Evolutionary conservation across 78 protist genomes (phyloP).

Genomic region (Chrysochromulina tobinii): DNA sequence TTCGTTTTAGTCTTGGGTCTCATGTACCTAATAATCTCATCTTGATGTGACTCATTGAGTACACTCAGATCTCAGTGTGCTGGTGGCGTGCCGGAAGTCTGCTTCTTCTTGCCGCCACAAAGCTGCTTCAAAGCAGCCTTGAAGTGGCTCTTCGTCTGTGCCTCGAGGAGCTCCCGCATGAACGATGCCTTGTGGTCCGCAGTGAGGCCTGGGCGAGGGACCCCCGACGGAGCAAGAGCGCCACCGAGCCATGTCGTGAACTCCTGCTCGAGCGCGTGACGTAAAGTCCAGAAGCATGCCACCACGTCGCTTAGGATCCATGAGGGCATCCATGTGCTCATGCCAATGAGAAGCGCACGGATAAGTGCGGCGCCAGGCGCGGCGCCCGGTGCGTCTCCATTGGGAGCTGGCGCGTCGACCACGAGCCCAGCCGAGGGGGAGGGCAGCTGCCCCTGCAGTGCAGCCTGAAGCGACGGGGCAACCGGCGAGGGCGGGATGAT

Average conservation of each 20-base stretch:
- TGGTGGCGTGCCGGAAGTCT: background rate
- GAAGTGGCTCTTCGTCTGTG: background rate
- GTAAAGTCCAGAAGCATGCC: background rate
- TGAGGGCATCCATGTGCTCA: background rate
- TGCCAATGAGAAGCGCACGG: background rate
- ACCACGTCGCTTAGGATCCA: background rate
- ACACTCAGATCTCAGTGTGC: background rate
- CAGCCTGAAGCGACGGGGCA: no score
- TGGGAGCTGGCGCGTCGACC: no score
- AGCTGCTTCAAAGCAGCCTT: background rate
- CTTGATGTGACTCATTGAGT: no score
- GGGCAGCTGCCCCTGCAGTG: no score
- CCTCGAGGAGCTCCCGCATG: background rate
- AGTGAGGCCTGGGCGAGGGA: background rate
- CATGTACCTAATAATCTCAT: no score
- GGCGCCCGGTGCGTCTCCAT: no score
- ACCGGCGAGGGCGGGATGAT: no score
- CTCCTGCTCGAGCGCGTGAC: background rate
- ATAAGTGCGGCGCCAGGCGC: no score
- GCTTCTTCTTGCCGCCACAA: background rate
- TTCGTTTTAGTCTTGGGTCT: no score
- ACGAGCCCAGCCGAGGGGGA: no score
- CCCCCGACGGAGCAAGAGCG: background rate
- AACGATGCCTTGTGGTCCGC: background rate
- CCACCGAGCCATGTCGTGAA: background rate